Evolutionary conservation across 169 alveolate genomes (phyloP), one percentile per base, ranked within the genome.

Genomic region (Cryptosporidium tyzzeri): DNA sequence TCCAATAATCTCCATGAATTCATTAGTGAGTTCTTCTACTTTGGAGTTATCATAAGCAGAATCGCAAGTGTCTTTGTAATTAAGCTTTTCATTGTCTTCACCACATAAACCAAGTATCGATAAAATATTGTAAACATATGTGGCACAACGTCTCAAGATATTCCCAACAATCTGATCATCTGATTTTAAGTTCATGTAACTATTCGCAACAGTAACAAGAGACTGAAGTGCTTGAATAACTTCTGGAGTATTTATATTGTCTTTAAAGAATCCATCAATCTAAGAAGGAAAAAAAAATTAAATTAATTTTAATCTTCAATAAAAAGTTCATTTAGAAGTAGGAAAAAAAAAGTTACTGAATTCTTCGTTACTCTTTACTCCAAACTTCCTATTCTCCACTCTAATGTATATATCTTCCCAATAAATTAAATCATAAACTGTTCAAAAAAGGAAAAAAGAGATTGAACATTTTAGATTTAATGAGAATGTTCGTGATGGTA

Each of bases 231-330:
- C 59, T 69, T 92, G 80, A 33, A 96, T 70, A 59, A 93, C 97
- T 59, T 94, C 94, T 9, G 98, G 97, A 0, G 98, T 96, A 86
- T 96, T 96, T 75, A 97, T 94, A 91, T 97, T 97, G 80, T 96
- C 97, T 86, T 93, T 80, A 23, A 96, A 71, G n/a, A 93, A 94
- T 70, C 75, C 95, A 61, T 95, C 97, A 31, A 96, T 93, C 94
- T 80, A 48, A 65, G 29, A 26, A 26, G 26, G 0, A 61, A 39
- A 44, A 44, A 16, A n/a, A 62, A 14, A 5, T 7, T 0, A 5
- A 65, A 14, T 65, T 2, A 37, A 37, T 37, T 37, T 37, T 5
- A 16, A 48, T 16, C 8, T 48, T 48, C 12, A 16, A 48, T 0
- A 48, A 1, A 12, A 48, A 48, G 12, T 48, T 16, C 23, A 48